Conservation (phyloP, 1,284 basidiomycete genomes). For the Malassezia obtusa region DNA sequence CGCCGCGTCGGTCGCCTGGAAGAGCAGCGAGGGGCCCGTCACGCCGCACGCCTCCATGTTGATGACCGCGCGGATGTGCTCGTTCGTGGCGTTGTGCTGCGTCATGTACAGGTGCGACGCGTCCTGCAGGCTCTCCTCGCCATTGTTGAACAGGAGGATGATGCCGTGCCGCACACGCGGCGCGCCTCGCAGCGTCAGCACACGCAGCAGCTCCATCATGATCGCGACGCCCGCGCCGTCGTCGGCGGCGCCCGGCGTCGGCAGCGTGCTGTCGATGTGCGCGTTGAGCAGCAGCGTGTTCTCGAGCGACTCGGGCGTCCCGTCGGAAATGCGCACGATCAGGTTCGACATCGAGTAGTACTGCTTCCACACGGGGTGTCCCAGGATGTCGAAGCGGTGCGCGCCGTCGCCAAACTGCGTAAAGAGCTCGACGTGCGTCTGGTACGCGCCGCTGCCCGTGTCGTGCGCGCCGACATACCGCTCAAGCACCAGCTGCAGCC, state of each 20-base stretch:
- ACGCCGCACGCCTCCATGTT: constrained; percentile 91
- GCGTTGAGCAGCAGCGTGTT: constrained; percentile 67
- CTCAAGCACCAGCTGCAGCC: constrained; percentile 63
- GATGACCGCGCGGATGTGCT: constrained; percentile 71
- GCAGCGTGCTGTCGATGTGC: constrained; percentile 66
- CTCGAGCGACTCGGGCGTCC: constrained; percentile 53
- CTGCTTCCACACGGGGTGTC: constrained; percentile 71
- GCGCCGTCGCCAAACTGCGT: constrained; percentile 44
- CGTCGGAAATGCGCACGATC: constrained; percentile 75
- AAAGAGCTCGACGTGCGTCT: constrained; percentile 43
- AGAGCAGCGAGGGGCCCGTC: constrained; percentile 76
- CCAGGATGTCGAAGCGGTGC: constrained; percentile 44
- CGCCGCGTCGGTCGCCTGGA: constrained; percentile 86
- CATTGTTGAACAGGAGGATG: constrained; percentile 89
- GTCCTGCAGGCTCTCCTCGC: constrained; percentile 77
- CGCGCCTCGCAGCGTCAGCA: constrained; percentile 64
- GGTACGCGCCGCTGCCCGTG: constrained; percentile 19
- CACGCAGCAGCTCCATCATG: constrained; percentile 64
- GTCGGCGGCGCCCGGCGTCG: constrained; percentile 50
- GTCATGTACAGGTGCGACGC: constrained; percentile 62
- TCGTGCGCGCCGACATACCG: constrained; percentile 51
- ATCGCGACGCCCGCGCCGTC: constrained; percentile 78
- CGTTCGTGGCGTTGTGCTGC: constrained; percentile 36
- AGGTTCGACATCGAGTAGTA: constrained; percentile 80
- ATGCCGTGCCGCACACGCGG: constrained; percentile 70